Evolutionary conservation across 2,329 filamentous ascomycete species (phyloP).

Genomic region (Pseudocercospora pini-densiflorae): DNA sequence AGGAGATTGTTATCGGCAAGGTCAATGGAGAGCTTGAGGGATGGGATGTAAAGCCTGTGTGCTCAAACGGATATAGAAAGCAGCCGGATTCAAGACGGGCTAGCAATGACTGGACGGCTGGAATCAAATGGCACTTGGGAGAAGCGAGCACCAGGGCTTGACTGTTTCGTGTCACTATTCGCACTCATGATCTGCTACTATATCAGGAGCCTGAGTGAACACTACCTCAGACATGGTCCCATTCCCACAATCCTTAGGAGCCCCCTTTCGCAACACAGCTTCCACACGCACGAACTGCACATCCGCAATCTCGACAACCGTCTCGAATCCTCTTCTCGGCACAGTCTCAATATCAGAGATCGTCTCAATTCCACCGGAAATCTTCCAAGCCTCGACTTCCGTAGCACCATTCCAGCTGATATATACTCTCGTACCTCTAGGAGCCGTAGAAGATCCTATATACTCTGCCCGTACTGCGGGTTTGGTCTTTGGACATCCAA

Average conservation of each 20-base stretch:
- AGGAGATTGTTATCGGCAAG: too few species aligned
- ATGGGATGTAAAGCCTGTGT: too few species aligned
- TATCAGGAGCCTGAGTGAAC: neutral
- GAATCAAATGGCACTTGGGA: too few species aligned
- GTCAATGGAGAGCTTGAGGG: too few species aligned
- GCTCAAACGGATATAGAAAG: too few species aligned
- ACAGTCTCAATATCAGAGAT: slow-evolving; percentile 20
- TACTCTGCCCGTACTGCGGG: slow-evolving; percentile 18
- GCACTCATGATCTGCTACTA: neutral
- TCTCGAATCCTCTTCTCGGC: slow-evolving; percentile 29
- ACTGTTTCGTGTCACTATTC: too few species aligned
- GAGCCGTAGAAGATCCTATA: neutral
- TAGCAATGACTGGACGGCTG: too few species aligned
- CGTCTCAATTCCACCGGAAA: slow-evolving; percentile 32
- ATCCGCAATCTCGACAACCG: slow-evolving; percentile 20
- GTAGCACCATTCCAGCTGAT: slow-evolving; percentile 58
- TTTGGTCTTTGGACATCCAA: slow-evolving; percentile 25
- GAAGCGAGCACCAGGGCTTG: too few species aligned
- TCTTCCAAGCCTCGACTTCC: slow-evolving; percentile 49
- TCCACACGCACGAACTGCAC: slow-evolving; percentile 24
- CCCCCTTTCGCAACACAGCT: slow-evolving; percentile 17
- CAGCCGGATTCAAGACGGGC: too few species aligned
- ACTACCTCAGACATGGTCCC: slow-evolving; percentile 17
- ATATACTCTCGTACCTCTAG: slow-evolving; percentile 42
- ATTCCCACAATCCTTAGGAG: slow-evolving; percentile 16